phyloP scores from a whole-genome alignment of 176 grass and related monocot species.

The Lolium multiflorum region DNA sequence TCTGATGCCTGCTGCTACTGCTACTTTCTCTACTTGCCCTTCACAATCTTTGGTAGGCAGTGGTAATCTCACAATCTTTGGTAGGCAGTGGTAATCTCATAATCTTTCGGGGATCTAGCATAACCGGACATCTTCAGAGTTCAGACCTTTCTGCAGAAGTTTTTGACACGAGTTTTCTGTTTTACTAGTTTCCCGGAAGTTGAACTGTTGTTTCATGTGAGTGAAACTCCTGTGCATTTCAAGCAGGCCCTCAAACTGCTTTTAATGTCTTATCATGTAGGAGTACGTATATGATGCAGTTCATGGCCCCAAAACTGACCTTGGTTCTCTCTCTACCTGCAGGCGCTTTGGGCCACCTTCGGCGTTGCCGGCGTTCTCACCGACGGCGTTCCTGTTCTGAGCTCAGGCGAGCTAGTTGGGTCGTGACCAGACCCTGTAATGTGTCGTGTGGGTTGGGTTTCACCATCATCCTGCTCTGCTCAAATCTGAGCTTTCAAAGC shows the following conservation, averaged over 20 bases:
- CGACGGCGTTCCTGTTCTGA: slow-evolving; percentile 77
- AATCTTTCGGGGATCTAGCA: not conserved
- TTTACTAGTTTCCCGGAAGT: not conserved
- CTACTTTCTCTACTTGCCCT: not conserved
- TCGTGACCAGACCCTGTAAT: not conserved
- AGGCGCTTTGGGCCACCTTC: slow-evolving; percentile 58
- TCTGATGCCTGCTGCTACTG: not conserved
- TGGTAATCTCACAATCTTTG: not conserved
- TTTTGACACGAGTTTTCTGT: not conserved
- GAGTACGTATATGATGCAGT: not conserved
- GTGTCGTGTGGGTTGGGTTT: not conserved
- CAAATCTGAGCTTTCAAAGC: slow-evolving; percentile 30
- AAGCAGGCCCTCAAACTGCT: not conserved
- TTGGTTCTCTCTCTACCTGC: slow-evolving; percentile 27
- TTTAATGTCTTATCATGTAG: not conserved
- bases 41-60: not conserved
- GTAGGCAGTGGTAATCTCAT: not conserved
- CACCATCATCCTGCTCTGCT: not conserved
- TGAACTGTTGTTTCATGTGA: not conserved
- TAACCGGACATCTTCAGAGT: not conserved
- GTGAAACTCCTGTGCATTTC: not conserved
- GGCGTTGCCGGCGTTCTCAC: slow-evolving; percentile 69
- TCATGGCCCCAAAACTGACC: not conserved
- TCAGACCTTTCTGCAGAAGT: not conserved
- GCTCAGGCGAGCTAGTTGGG: not conserved